Evolutionary conservation across 352 stramenopile genomes (phyloP).

Genomic region (Pythium diclinum): DNA sequence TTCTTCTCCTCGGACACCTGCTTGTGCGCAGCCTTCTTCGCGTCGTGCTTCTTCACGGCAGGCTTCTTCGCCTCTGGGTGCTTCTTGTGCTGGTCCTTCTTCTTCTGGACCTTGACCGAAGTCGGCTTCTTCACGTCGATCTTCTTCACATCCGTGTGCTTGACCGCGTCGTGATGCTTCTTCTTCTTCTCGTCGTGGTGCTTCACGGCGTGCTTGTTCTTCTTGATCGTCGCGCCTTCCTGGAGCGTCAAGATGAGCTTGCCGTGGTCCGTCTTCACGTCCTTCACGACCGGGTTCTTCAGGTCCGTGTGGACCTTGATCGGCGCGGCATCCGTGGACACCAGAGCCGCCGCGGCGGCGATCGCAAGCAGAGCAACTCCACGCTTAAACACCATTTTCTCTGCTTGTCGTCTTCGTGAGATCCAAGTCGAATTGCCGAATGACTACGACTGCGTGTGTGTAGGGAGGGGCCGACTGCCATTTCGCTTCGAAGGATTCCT

Average conservation of each 20-base stretch:
- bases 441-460: constrained; percentile 7
- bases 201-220: constrained; percentile 11
- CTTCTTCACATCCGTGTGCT: constrained; percentile 17
- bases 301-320: constrained; percentile 22
- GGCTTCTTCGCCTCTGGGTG: constrained; percentile 9
- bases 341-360: constrained; percentile 15
- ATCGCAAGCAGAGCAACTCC: constrained; percentile 22
- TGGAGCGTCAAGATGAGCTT: constrained; percentile 22
- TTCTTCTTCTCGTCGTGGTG: constrained; percentile 17
- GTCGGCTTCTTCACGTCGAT: constrained; percentile 13
- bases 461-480: constrained; percentile 11
- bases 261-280: constrained; percentile 13
- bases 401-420: constrained; percentile 1
- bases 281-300: constrained; percentile 31
- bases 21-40: constrained; percentile 20
- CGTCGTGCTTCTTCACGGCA: constrained; percentile 15
- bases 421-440: constrained; percentile 32
- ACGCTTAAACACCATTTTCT: constrained; percentile 31
- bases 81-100: constrained; percentile 12
- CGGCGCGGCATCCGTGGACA: constrained; percentile 12
- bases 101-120: neutral
- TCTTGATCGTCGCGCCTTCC: constrained; percentile 12
- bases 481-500: constrained; percentile 18
- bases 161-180: constrained; percentile 12
- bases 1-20: constrained; percentile 24